Conservation (phyloP, 164 flowering plant genomes). For the Kingdonia uniflora region DNA sequence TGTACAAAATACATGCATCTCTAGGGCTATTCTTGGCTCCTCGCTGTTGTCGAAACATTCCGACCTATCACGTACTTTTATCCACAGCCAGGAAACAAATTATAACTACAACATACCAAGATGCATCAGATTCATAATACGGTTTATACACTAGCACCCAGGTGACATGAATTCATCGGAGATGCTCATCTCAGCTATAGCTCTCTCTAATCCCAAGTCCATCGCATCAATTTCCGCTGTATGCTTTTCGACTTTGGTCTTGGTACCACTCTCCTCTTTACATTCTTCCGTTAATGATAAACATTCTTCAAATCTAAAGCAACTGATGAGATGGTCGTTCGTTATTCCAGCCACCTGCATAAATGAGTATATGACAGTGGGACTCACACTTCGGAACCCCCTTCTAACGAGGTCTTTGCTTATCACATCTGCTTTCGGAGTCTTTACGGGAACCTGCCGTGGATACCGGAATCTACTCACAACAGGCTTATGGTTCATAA, state of each 20-base stretch:
- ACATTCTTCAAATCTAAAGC: not conserved
- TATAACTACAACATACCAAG: no score
- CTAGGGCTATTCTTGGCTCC: no score
- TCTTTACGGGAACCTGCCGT: constrained; percentile 28
- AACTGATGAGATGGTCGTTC: constrained; percentile 22
- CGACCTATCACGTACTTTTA: no score
- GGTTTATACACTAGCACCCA: no score
- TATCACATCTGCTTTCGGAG: constrained; percentile 30
- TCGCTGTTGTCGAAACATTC: no score
- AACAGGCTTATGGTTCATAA: constrained; percentile 25
- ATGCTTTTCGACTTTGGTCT: not conserved
- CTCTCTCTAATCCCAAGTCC: not conserved
- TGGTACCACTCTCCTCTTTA: not conserved
- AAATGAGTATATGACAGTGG: constrained; percentile 29
- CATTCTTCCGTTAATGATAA: not conserved
- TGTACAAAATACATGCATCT: no score
- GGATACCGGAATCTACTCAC: constrained; percentile 24
- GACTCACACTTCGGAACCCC: constrained; percentile 28
- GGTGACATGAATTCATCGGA: not conserved
- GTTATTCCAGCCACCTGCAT: constrained; percentile 31
- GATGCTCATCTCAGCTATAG: not conserved
- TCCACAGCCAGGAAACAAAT: no score
- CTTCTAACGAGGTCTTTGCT: constrained; percentile 31
- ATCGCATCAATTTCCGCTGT: not conserved
- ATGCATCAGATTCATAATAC: no score